Conservation (phyloP, 129 eudicot species). For the Tagetes erecta region DNA sequence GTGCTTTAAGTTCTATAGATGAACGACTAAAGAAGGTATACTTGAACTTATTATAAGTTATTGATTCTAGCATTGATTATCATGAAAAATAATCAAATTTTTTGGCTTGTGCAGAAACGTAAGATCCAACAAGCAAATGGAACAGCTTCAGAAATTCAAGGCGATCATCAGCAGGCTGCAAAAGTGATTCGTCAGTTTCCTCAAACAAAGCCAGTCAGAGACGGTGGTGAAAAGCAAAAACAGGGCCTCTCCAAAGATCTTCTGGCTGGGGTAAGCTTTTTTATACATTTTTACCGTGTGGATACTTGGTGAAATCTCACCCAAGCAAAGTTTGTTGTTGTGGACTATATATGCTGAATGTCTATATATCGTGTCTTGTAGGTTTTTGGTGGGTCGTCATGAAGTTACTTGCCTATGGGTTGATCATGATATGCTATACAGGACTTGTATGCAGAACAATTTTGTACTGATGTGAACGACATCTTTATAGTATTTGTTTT, state of each 20-base stretch:
- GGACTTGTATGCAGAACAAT: conserved; percentile 25
- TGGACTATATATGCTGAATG: not conserved
- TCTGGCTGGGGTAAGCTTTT: conserved; percentile 59
- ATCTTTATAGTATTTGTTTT: conserved; percentile 3
- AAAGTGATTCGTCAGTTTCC: conserved; percentile 62
- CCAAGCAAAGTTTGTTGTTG: not conserved
- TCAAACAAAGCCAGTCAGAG: conserved; percentile 67
- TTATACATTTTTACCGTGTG: not conserved
- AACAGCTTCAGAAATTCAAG: conserved; percentile 26
- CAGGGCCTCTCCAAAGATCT: conserved; percentile 59
- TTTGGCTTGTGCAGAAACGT: conserved; percentile 58
- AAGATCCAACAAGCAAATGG: conserved; percentile 51
- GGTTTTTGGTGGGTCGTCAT: conserved; percentile 52
- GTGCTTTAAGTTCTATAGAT: conserved; percentile 65
- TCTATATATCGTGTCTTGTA: conserved; percentile 20
- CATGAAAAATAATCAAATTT: conserved; percentile 2
- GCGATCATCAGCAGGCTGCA: conserved; percentile 43
- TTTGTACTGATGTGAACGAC: conserved; percentile 23
- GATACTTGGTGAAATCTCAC: not conserved
- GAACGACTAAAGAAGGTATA: conserved; percentile 85
- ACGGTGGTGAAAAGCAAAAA: conserved; percentile 49
- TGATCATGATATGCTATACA: conserved; percentile 14
- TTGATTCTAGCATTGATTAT: conserved; percentile 13
- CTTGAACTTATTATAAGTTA: not conserved
- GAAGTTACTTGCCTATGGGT: conserved; percentile 19